Conservation (phyloP, 2,329 filamentous ascomycete species). For the Venturia nashicola region DNA sequence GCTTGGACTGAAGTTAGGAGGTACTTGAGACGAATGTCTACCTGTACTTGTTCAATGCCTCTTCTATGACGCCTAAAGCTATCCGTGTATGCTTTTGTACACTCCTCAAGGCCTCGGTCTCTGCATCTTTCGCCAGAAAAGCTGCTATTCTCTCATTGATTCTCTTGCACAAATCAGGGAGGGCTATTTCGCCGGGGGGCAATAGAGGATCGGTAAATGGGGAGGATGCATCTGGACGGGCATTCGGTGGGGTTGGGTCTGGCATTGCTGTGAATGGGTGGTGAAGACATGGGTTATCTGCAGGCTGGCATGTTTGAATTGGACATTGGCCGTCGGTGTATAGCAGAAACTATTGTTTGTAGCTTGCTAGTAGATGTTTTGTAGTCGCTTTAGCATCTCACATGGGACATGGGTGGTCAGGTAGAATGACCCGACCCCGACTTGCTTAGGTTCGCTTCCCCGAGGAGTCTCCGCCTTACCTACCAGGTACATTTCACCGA, state of each 20-base stretch:
- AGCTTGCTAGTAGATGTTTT: not conserved
- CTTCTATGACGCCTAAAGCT: slow-evolving; percentile 60
- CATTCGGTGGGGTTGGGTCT: not conserved
- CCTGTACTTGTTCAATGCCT: slow-evolving; percentile 66
- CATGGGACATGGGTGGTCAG: not conserved
- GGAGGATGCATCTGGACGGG: not conserved
- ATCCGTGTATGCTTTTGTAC: slow-evolving; percentile 65
- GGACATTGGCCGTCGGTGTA: not conserved
- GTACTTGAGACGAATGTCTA: slow-evolving; percentile 24
- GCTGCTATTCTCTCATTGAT: slow-evolving; percentile 3
- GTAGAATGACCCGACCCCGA: no score
- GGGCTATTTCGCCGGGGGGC: not conserved
- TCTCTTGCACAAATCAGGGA: slow-evolving; percentile 6
- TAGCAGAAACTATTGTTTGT: not conserved
- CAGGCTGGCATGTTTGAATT: not conserved
- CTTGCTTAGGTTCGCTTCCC: not conserved
- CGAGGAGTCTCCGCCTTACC: not conserved
- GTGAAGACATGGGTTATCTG: slow-evolving; percentile 3
- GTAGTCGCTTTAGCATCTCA: not conserved
- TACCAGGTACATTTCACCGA: not conserved
- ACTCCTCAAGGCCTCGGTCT: slow-evolving; percentile 43
- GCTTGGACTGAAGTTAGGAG: slow-evolving; percentile 8
- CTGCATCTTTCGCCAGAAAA: slow-evolving; percentile 35
- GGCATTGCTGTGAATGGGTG: not conserved
- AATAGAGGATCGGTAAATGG: slow-evolving; percentile 4